Base-by-base conservation (phyloP, 2,329 filamentous ascomycete species). In the Diaporthe ampelina region DNA sequence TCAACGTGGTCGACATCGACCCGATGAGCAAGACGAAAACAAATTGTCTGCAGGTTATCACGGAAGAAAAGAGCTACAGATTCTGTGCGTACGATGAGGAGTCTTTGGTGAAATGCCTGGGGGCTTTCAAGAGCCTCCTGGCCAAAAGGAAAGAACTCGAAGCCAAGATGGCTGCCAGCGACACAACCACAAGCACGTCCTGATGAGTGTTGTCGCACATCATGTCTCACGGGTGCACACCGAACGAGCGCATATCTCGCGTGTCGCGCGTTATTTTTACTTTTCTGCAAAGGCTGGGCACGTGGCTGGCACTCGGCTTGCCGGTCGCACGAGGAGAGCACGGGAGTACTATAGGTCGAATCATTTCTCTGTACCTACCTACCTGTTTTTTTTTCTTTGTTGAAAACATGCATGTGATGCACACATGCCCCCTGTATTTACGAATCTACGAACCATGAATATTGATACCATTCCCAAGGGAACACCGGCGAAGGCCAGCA, bases 1-100 rank as follows among this genome's bases (percentile, higher is more conserved):
- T 98, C 79, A 94, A 97, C 78, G 95, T 94, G 1, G 95, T 98
- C 29, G 97, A 98, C 80, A 94, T 98, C 72, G 95, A 98, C 78
- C 93, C 95, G 0, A 86, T 97, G 76, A 96, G 94, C 79, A 93
- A 90, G 80, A 97, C 92, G 78, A 98, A 98, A 85, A 89, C 88
- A 61, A 92, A 94, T 81, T 98, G 97, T 83, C 88, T 98, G 81
- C 96, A 98, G 83, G 90, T 98, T 79, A 98, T 99, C 80, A 94
- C 94, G 48, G 96, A 98, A 79, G 96, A 98, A 81, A 97, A 95
- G 84, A 94, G 90, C 72, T 94, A 93, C 79, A 90, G 92, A 40
- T 93, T 97, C 77, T 94, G 93, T 80, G 91, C 95, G 0, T 87
- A 90, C 26, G 92, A 94, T 79, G 97, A 99, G 82, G 95, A 98